Conservation (phyloP, 768 basidiomycete species). For the Amanita molliuscula region DNA sequence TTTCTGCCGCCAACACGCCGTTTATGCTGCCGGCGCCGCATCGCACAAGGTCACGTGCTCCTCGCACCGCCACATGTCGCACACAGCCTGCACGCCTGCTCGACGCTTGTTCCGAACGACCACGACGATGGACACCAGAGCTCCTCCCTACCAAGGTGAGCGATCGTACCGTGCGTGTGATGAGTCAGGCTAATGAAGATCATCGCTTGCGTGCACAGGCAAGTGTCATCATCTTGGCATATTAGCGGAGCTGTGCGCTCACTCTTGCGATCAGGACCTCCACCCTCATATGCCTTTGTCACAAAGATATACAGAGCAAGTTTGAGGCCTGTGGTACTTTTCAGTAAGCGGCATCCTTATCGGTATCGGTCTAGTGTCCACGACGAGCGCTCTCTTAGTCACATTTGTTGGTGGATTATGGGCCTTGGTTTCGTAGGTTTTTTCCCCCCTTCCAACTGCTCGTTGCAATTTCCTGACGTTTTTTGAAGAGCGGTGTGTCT, state of each 20-base stretch:
- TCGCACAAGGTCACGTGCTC: not conserved
- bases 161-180: constrained; percentile 2
- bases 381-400: constrained; percentile 17
- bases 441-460: not conserved
- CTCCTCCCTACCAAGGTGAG: constrained; percentile 32
- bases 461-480: not conserved
- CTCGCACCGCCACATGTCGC: not conserved
- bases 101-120: not conserved
- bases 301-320: constrained; percentile 44
- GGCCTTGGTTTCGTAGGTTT: constrained; percentile 52
- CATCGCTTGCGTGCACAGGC: constrained; percentile 7
- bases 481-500: constrained; percentile 22
- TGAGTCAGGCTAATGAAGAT: constrained; percentile 4
- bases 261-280: constrained; percentile 24
- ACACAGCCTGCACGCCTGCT: not conserved
- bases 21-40: constrained; percentile 2
- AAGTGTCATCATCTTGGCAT: constrained; percentile 8
- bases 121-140: constrained; percentile 22
- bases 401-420: constrained; percentile 44
- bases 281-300: constrained; percentile 52
- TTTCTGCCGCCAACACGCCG: constrained; percentile 7
- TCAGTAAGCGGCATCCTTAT: constrained; percentile 18
- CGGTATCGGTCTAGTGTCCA: not conserved
- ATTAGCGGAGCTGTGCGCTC: not conserved
- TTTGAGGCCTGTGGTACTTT: constrained; percentile 52